phyloP scores from a whole-genome alignment of 495 filamentous ascomycete species.

The Astrothelium macrocarpum region DNA sequence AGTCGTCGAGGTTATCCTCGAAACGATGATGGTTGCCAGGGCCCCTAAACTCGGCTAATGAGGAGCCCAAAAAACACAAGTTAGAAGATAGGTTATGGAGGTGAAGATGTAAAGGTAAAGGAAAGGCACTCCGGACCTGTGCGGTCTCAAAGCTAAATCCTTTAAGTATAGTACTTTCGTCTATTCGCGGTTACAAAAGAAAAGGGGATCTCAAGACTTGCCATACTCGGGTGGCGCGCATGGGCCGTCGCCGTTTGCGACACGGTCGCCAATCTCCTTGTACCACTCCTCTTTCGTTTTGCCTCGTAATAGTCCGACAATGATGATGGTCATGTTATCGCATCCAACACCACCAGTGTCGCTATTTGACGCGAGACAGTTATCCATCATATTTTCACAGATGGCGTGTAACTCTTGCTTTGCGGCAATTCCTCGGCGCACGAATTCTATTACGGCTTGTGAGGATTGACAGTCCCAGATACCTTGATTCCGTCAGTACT shows the following conservation, averaged over 20 bases:
- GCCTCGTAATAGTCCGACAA: slow-evolving; percentile 81
- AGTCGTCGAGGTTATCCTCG: slow-evolving; percentile 87
- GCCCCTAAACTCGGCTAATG: slow-evolving; percentile 86
- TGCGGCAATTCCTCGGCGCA: slow-evolving; percentile 86
- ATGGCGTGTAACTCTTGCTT: slow-evolving; percentile 89
- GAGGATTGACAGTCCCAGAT: slow-evolving; percentile 99
- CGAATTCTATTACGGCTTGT: slow-evolving; percentile 93
- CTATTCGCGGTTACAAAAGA: slow-evolving; percentile 9
- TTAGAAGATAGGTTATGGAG: not conserved
- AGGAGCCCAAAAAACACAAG: slow-evolving; percentile 5
- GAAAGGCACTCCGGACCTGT: not conserved
- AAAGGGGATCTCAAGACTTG: slow-evolving; percentile 54
- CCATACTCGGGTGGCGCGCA: slow-evolving; percentile 99
- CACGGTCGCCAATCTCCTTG: slow-evolving; percentile 82
- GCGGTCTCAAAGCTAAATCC: not conserved
- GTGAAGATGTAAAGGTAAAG: slow-evolving; percentile 5
- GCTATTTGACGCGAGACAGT: slow-evolving; percentile 91
- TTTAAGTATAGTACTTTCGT: slow-evolving; percentile 18
- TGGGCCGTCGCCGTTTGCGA: slow-evolving; percentile 93
- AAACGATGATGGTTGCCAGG: slow-evolving; percentile 82
- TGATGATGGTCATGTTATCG: slow-evolving; percentile 98
- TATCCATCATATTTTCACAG: slow-evolving; percentile 99
- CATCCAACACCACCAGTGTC: slow-evolving; percentile 97
- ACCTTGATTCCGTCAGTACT: slow-evolving; percentile 43
- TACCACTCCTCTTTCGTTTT: slow-evolving; percentile 97